Conservation (phyloP, 805 yeast species). For the Candida hungchunana region DNA sequence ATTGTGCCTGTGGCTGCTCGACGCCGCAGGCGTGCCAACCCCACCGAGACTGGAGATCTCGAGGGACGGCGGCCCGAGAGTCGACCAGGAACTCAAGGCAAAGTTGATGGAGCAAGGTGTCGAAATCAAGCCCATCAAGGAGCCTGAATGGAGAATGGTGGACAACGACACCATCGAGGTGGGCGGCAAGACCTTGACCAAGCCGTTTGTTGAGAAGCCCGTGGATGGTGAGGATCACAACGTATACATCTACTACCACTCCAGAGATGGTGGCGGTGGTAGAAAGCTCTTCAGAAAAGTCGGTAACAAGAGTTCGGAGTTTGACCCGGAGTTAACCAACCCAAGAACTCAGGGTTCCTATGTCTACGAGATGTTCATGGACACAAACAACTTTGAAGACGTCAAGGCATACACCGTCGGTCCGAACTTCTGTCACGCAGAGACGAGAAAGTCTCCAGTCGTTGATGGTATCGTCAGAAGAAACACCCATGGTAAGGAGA, state of each 20-base stretch:
- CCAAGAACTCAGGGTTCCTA: constrained; percentile 91
- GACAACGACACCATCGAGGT: constrained; percentile 81
- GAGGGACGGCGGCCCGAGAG: constrained; percentile 94
- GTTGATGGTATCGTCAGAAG: constrained; percentile 98
- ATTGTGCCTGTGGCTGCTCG: constrained; percentile 72
- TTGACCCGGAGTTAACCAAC: constrained; percentile 67
- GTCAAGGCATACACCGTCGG: constrained; percentile 99
- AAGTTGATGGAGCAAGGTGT: constrained; percentile 63
- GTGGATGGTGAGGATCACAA: constrained; percentile 99
- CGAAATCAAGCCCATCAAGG: constrained; percentile 38
- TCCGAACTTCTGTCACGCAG: constrained; percentile 88
- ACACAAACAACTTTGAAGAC: constrained; percentile 96
- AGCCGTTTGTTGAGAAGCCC: constrained; percentile 97
- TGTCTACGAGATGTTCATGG: constrained; percentile 93
- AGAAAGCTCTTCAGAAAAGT: constrained; percentile 90
- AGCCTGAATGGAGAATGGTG: constrained; percentile 81
- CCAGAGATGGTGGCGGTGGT: constrained; percentile 95
- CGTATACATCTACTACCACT: constrained; percentile 85
- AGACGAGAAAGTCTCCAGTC: constrained; percentile 96
- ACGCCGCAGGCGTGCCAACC: constrained; percentile 81
- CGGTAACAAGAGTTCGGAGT: constrained; percentile 95
- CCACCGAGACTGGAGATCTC: constrained; percentile 86
- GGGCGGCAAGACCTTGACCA: constrained; percentile 64
- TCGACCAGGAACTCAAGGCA: constrained; percentile 60
- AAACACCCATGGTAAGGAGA: constrained; percentile 96